Evolutionary conservation across 2,329 filamentous ascomycete species (phyloP).

Genomic region (Shiraia sp.): DNA sequence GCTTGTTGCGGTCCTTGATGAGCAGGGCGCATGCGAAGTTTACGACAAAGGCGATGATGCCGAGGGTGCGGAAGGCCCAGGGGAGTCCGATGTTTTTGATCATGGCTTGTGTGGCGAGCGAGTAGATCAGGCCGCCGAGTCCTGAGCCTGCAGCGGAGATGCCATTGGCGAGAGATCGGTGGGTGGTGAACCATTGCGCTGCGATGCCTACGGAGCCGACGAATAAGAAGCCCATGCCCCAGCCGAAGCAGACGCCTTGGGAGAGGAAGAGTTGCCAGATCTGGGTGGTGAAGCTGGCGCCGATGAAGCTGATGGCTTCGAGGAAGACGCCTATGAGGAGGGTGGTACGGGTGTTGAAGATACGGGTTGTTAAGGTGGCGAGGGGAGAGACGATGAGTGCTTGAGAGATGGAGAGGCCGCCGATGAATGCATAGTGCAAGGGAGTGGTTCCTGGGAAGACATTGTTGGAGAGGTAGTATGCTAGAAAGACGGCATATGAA

Average conservation of each 20-base stretch:
- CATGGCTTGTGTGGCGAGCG: conserved; percentile 69
- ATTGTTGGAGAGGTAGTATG: conserved; percentile 67
- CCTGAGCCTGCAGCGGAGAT: conserved; percentile 71
- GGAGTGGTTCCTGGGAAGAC: conserved; percentile 66
- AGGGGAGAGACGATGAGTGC: conserved; percentile 71
- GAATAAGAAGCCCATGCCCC: conserved; percentile 78
- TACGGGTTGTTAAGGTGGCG: conserved; percentile 63
- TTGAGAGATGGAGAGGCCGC: conserved; percentile 67
- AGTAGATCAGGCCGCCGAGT: conserved; percentile 73
- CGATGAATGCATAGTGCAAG: conserved; percentile 77
- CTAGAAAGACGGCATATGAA: conserved; percentile 73
- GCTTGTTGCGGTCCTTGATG: conserved; percentile 72
- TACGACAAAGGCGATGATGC: conserved; percentile 65
- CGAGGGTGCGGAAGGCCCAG: conserved; percentile 70
- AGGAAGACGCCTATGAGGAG: conserved; percentile 68
- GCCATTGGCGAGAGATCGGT: conserved; percentile 70
- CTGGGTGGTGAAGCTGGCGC: conserved; percentile 67
- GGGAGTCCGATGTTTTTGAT: conserved; percentile 65
- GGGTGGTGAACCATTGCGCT: conserved; percentile 74
- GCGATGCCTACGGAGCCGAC: conserved; percentile 69
- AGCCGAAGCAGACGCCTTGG: conserved; percentile 76
- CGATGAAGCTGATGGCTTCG: conserved; percentile 67
- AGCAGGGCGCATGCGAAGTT: conserved; percentile 67
- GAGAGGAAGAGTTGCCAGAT: conserved; percentile 78
- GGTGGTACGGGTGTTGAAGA: conserved; percentile 65